Base-by-base conservation (phyloP, 768 basidiomycete genomes). In the Boletus bicolor region DNA sequence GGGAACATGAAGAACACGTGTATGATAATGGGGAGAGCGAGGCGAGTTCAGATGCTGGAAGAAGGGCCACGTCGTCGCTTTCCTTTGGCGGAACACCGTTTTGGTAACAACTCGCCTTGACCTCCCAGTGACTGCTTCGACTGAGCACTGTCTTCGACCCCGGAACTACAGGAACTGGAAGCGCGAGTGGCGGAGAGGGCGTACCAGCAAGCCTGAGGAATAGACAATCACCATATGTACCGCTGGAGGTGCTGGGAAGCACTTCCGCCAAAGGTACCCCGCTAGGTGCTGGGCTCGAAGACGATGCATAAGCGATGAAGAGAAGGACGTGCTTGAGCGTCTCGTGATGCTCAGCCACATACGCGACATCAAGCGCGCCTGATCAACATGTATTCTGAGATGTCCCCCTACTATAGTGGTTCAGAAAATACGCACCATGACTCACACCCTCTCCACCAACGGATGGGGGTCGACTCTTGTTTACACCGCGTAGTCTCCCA, bases 331-430 rank as follows among this genome's bases (percentile, higher is more conserved):
- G 87, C 24, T 85, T 84, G 5, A 98, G 81, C 54, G 85, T 91
- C 67, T 94, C 91, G 66, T 95, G 93, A 64, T 91, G 82, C 71
- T 97, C 95, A 1, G 83, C 82, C 28, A 87, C 73, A 58, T 80
- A 86, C 15, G 76, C 69, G 9, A 86, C 69, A 46, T 75, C 70
- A 8, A 81, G 65, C 0, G 70, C 70, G 39, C 68, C 68, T 69
- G 34, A 15, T 21, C 44, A 26, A 32, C 24, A 49, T 32, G 11
- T 17, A 5, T 42, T 26, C 2, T 53, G 12, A 65, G 53, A n/a
- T 47, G 32, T 35, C 38, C 30, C 3, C 19, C 1, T 12, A 64
- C 21, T 9, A 21, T 10, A 24, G 4, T 21, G 26, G 5, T 17
- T 7, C 7, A 24, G 5, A 26, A 43, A 54, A 21, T 10, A 64